Percentiles rank a stretch among this genome's conserved stretches.
These are phyloP conservation scores for Penicillium polonicum DNA, from an alignment of 2,329 filamentous ascomycete genomes.

Conservation along the genomic window DNA sequence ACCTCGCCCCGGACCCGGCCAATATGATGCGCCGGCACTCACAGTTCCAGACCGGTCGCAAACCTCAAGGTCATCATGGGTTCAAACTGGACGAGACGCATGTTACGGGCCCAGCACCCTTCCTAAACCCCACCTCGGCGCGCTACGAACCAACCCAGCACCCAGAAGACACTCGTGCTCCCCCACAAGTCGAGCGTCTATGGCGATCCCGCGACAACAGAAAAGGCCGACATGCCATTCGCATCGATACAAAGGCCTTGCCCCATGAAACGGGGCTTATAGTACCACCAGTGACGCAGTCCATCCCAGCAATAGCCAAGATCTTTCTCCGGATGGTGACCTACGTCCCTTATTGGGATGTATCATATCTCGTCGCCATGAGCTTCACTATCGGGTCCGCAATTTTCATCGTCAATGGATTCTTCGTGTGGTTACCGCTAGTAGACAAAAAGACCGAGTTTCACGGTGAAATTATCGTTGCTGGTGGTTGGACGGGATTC, in stretches of 20 bases:
- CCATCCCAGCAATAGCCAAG: constrained; percentile 29
- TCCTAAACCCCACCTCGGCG: constrained; percentile 53
- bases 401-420: constrained; percentile 60
- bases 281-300: constrained; percentile 37
- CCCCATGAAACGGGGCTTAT: constrained; percentile 24
- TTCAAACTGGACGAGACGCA: constrained; percentile 11
- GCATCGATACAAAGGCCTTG: constrained; percentile 26
- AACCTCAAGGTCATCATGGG: constrained; percentile 13
- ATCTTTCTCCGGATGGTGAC: constrained; percentile 52
- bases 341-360: constrained; percentile 55
- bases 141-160: constrained; percentile 25
- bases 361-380: constrained; percentile 56
- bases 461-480: constrained; percentile 50
- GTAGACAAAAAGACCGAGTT: constrained; percentile 55
- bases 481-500: constrained; percentile 62
- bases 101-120: constrained; percentile 45
- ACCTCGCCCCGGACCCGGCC: background rate
- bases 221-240: constrained; percentile 48
- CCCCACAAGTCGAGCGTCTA: constrained; percentile 28
- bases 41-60: constrained; percentile 16
- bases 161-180: background rate
- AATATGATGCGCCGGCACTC: constrained; percentile 17
- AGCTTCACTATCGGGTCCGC: constrained; percentile 56
- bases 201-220: constrained; percentile 50
- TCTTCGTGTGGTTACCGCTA: constrained; percentile 64